Percentiles rank a stretch among this genome's conserved stretches.
phyloP scores from a whole-genome alignment of 73 alveolate species.

The Halteria grandinella region DNA sequence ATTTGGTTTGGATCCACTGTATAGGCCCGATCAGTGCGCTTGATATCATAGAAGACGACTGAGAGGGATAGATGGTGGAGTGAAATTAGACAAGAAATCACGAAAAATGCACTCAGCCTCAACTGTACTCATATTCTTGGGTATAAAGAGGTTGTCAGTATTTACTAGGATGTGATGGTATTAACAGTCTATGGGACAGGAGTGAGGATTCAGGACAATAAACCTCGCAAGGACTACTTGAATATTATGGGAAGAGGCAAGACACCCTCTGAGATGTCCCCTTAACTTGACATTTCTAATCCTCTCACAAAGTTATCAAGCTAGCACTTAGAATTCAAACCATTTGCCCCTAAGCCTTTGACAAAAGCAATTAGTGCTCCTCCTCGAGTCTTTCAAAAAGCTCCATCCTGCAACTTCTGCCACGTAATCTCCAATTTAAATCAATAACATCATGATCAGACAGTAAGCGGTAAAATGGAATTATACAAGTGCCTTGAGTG shows the following conservation, averaged over 20 bases:
- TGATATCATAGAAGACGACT: constrained; percentile 21
- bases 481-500: constrained; percentile 57
- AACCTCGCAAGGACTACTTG: constrained; percentile 2
- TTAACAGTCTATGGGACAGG: constrained; percentile 57
- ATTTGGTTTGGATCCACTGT: constrained; percentile 53
- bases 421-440: constrained; percentile 12
- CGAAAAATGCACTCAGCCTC: constrained; percentile 52
- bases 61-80: constrained; percentile 66
- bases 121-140: constrained; percentile 57
- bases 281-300: constrained; percentile 3
- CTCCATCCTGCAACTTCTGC: constrained; percentile 47
- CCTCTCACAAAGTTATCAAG: not conserved
- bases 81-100: constrained; percentile 59
- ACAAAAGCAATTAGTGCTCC: too few relatives aligned
- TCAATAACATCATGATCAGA: too few relatives aligned
- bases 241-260: not conserved
- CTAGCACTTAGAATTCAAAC: not conserved
- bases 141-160: constrained; percentile 49
- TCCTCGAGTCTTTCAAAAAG: too few relatives aligned
- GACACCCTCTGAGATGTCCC: constrained; percentile 33
- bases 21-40: constrained; percentile 26
- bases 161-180: constrained; percentile 46
- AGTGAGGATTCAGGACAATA: constrained; percentile 43
- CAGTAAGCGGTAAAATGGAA: too few relatives aligned
- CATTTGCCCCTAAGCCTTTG: not conserved